phyloP scores from a whole-genome alignment of 345 rosid species.

The Citrus unshiu region DNA sequence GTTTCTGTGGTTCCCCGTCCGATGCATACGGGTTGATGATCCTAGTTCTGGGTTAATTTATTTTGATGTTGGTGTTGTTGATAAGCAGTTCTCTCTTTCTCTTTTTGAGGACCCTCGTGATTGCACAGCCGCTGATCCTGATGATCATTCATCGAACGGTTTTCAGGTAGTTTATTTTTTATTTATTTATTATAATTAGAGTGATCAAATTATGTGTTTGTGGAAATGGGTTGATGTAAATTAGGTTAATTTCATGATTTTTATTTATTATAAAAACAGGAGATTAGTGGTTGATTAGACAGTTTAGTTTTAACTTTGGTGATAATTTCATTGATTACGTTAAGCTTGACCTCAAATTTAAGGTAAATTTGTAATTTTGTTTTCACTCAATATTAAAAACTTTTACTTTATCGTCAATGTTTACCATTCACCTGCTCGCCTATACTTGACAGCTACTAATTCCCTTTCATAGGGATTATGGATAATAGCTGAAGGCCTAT shows the following conservation, averaged over 20 bases:
- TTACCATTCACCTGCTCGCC: no score
- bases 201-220: background rate
- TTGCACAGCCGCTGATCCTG: constrained; percentile 47
- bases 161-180: background rate
- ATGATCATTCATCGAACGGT: constrained; percentile 1
- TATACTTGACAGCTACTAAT: no score
- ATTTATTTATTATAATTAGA: background rate
- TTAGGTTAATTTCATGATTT: background rate
- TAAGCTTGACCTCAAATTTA: background rate
- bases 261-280: background rate
- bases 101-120: constrained; percentile 81
- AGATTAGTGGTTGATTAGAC: background rate
- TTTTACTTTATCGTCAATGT: no score
- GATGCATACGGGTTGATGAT: constrained; percentile 65
- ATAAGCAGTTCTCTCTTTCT: constrained; percentile 77
- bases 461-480: no score
- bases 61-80: constrained; percentile 80
- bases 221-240: background rate
- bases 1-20: constrained; percentile 82
- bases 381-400: no score
- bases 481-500: background rate
- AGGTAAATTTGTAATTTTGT: no score
- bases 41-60: constrained; percentile 72
- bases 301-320: background rate
- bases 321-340: background rate